A percentile compares a stretch with the other conserved stretches of the same genome.
phyloP scores from a whole-genome alignment of 148 eudicot species.

The Mesembryanthemum crystallinum region DNA sequence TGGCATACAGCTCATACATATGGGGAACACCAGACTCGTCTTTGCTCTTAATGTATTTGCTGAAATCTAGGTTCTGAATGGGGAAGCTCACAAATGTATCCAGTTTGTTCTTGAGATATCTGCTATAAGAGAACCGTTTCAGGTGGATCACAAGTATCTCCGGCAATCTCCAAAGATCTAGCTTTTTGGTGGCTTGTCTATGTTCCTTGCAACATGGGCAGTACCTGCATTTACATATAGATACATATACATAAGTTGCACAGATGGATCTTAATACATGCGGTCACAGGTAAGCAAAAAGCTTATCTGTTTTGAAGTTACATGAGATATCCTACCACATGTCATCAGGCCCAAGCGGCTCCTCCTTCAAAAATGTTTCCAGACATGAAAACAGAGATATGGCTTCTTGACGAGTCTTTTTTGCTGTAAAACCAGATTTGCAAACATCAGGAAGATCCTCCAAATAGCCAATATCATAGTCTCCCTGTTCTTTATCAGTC shows the following conservation, averaged over 20 bases:
- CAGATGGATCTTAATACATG: neutral
- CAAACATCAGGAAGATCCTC: conserved; percentile 85
- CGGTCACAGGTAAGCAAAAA: neutral
- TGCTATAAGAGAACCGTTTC: conserved; percentile 89
- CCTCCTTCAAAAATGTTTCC: conserved; percentile 94
- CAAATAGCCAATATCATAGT: conserved; percentile 67
- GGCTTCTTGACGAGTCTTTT: conserved; percentile 92
- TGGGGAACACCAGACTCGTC: conserved; percentile 44
- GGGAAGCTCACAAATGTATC: conserved; percentile 90
- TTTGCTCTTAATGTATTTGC: conserved; percentile 65
- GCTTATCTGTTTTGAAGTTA: neutral
- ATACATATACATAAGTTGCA: conserved; percentile 16
- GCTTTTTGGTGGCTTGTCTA: conserved; percentile 92
- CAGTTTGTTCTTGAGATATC: conserved; percentile 90
- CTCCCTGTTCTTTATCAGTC: conserved; percentile 54
- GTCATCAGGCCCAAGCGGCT: conserved; percentile 97
- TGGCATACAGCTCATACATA: conserved; percentile 81
- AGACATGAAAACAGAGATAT: conserved; percentile 87
- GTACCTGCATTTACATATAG: conserved; percentile 60
- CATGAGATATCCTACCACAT: conserved; percentile 67
- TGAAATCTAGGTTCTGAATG: conserved; percentile 69
- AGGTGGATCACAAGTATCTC: conserved; percentile 91
- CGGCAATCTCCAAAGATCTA: conserved; percentile 95
- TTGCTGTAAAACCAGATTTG: conserved; percentile 63
- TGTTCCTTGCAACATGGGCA: conserved; percentile 96